Conservation (phyloP, 2,329 filamentous ascomycete species). For the Apiospora phragmitis region DNA sequence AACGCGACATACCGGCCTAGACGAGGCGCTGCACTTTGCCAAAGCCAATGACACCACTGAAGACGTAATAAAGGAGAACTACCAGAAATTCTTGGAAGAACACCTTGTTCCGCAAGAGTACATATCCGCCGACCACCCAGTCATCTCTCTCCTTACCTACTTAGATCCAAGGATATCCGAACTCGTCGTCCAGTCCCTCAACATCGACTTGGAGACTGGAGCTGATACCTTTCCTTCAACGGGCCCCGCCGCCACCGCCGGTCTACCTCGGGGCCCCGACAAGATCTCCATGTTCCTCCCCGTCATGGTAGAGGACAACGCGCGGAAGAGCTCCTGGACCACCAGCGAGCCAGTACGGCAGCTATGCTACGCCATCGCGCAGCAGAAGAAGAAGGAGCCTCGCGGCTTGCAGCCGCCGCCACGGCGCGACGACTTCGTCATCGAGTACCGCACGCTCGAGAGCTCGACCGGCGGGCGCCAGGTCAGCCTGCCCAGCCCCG, state of each 20-base stretch:
- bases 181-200: constrained; percentile 37
- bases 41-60: constrained; percentile 22
- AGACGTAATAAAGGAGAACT: constrained; percentile 16
- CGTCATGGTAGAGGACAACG: constrained; percentile 39
- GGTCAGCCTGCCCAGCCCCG: constrained; percentile 26
- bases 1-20: constrained; percentile 16
- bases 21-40: constrained; percentile 23
- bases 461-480: constrained; percentile 30
- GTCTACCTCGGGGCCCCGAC: constrained; percentile 25
- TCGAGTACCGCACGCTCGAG: constrained; percentile 40
- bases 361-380: constrained; percentile 38
- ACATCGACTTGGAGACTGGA: constrained; percentile 30
- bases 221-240: constrained; percentile 25
- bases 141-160: constrained; percentile 23
- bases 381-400: constrained; percentile 10
- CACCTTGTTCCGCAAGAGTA: constrained; percentile 24
- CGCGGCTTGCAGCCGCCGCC: constrained; percentile 8
- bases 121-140: constrained; percentile 26
- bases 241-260: constrained; percentile 3
- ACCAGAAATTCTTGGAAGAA: constrained; percentile 25
- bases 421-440: constrained; percentile 22
- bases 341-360: constrained; percentile 35
- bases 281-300: constrained; percentile 39
- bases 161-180: constrained; percentile 39
- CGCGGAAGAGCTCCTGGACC: constrained; percentile 40